These are phyloP conservation scores for Sechiopsis laciniata DNA, from an alignment of 306 rosid species.

Conservation along the genomic window DNA sequence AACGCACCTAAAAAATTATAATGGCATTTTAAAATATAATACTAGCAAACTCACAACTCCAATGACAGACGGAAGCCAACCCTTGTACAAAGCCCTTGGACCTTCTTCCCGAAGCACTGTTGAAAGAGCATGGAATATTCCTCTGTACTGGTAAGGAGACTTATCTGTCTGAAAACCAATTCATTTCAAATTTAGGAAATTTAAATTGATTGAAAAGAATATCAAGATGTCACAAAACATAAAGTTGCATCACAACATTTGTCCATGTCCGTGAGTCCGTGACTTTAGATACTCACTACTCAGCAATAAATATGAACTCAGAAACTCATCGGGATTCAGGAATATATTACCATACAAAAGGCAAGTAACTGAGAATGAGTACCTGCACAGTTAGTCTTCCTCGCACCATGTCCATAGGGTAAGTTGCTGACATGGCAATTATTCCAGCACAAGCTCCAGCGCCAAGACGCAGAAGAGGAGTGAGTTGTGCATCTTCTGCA, in stretches of 20 bases:
- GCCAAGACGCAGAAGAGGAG: conserved; percentile 90
- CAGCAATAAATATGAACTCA: not conserved
- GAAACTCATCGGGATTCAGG: not conserved
- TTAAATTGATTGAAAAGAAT: not conserved
- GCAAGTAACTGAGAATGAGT: conserved; percentile 18
- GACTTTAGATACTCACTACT: too few species aligned
- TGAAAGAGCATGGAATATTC: conserved; percentile 88
- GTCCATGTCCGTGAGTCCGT: not conserved
- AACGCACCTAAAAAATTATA: not conserved
- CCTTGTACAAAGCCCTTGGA: conserved; percentile 90
- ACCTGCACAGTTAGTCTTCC: conserved; percentile 99
- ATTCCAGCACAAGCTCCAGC: conserved; percentile 99
- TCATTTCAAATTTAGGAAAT: conserved; percentile 19
- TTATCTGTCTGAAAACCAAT: conserved; percentile 61
- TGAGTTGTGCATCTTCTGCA: conserved; percentile 91
- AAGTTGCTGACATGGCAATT: conserved; percentile 98
- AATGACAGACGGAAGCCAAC: conserved; percentile 98
- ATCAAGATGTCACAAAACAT: not conserved
- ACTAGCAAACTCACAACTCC: conserved; percentile 70
- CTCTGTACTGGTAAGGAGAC: conserved; percentile 93
- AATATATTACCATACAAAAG: not conserved
- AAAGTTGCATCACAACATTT: not conserved
- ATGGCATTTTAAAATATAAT: conserved; percentile 1
- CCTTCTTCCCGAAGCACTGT: conserved; percentile 95
- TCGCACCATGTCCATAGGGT: conserved; percentile 99